phyloP scores from a whole-genome alignment of 2,329 filamentous ascomycete genomes.

The Fulvia fulva region DNA sequence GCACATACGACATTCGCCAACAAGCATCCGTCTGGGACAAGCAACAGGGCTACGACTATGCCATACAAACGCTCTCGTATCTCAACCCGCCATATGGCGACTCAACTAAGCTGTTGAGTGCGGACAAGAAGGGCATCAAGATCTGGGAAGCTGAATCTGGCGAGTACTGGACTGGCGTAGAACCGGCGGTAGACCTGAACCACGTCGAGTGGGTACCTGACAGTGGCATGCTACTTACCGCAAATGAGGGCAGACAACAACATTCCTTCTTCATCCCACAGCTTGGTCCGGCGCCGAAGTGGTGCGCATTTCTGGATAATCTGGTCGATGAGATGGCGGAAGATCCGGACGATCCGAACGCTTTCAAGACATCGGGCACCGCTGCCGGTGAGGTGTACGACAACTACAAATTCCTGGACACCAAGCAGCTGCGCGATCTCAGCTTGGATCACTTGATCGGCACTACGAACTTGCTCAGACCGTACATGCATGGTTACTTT shows the following conservation, averaged over 20 bases:
- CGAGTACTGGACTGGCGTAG: conserved; percentile 89
- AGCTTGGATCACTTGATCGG: conserved; percentile 86
- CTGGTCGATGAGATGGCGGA: conserved; percentile 99
- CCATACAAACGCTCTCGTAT: conserved; percentile 78
- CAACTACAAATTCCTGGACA: conserved; percentile 97
- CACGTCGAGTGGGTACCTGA: conserved; percentile 89
- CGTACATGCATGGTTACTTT: conserved; percentile 99
- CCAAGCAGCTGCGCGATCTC: conserved; percentile 78
- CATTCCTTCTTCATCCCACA: conserved; percentile 94
- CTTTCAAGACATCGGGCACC: conserved; percentile 44
- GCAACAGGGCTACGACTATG: conserved; percentile 92
- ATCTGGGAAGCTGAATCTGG: conserved; percentile 85
- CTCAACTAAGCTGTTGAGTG: conserved; percentile 48
- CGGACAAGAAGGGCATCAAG: conserved; percentile 95
- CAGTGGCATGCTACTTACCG: conserved; percentile 91
- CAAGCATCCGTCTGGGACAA: conserved; percentile 82
- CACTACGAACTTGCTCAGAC: conserved; percentile 80
- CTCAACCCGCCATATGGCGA: conserved; percentile 50
- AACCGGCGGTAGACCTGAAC: conserved; percentile 92
- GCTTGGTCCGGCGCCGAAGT: conserved; percentile 85
- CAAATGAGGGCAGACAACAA: conserved; percentile 93
- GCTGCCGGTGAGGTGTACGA: conserved; percentile 76
- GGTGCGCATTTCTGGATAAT: conserved; percentile 96
- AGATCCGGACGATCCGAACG: conserved; percentile 59
- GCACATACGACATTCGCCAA: conserved; percentile 87